Base-by-base conservation (phyloP, 371 early-diverging fungal genomes). In the Modicella reniformis region DNA sequence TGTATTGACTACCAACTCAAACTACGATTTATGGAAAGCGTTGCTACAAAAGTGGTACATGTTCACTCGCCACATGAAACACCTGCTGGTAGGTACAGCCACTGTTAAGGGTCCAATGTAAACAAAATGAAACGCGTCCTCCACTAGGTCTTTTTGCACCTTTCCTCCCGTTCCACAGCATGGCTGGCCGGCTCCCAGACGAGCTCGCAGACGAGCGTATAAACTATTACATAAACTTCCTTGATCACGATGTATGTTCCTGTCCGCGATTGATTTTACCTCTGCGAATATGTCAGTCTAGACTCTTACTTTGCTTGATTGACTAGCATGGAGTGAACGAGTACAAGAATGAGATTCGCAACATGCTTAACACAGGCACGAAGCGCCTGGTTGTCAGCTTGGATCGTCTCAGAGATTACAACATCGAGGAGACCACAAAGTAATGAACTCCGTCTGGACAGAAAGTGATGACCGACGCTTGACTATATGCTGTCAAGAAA, bases 371-470 rank as follows among this genome's bases (percentile, higher is more conserved):
- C n/a, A 82, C 73, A 12, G 86, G 84, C 6, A 80, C 87, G 54
- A 86, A 89, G 28, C 88, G 98, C 21, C 80, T 97, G 48, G 86
- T 97, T 21, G 89, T 98, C 70, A 94, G 93, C 70, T 81, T 98
- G 57, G 95, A 98, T 83, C 88, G 94, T 68, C 72, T 98, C 33
- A 93, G 98, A 63, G 84, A 89, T 59, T 91, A 89, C 75, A 89
- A 91, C 69, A 63, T 84, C 3, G 90, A 87, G 17, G 87, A 90
- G 65, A 84, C 92, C 15, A 76, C 84, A 50, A 88, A 89, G 94
- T 93, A 84, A 65, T 8, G 37, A 37, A 48, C 23, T 12, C 13
- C 5, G 2, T 50, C 53, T 8, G 37, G 37, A 37, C 37, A 6
- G 13, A 37, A 37, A 5, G 5, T 19, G 6, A 7, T 48, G 48